Evolutionary conservation across 2,329 filamentous ascomycete genomes (phyloP).

Genomic region (Colletotrichum sp.): DNA sequence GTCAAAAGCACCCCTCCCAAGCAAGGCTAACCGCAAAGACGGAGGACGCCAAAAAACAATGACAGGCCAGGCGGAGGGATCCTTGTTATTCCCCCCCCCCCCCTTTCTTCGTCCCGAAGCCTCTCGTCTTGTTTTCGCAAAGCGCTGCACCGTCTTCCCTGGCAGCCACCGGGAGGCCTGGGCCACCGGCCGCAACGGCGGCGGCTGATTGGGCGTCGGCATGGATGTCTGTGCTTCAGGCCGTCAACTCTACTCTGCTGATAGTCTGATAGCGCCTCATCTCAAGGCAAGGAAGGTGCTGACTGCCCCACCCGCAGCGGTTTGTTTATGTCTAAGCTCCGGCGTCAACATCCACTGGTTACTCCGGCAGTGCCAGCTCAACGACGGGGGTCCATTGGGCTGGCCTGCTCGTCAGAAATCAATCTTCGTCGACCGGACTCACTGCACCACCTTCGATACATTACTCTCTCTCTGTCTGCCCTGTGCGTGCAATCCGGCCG

Average conservation of each 20-base stretch:
- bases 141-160: not conserved
- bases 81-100: conserved; percentile 1
- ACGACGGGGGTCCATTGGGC: conserved; percentile 1
- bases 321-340: conserved; percentile 22
- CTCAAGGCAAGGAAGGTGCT: not conserved
- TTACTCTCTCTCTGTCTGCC: not conserved
- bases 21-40: not conserved
- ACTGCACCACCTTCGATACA: not conserved
- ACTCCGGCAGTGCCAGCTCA: conserved; percentile 22
- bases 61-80: not conserved
- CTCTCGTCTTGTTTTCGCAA: not conserved
- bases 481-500: not conserved
- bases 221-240: not conserved
- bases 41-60: not conserved
- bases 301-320: conserved; percentile 6
- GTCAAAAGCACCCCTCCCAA: not conserved
- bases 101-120: not conserved
- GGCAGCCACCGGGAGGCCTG: not conserved
- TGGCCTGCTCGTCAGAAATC: conserved; percentile 6
- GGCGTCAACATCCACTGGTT: conserved; percentile 19
- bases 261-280: not conserved
- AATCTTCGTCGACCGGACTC: not conserved
- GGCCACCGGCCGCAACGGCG: not conserved
- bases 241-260: not conserved
- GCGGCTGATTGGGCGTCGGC: not conserved